Evolutionary conservation across 352 stramenopile genomes (phyloP), one percentile per base, ranked within the genome.

Genomic region (Pythium plurisporium): DNA sequence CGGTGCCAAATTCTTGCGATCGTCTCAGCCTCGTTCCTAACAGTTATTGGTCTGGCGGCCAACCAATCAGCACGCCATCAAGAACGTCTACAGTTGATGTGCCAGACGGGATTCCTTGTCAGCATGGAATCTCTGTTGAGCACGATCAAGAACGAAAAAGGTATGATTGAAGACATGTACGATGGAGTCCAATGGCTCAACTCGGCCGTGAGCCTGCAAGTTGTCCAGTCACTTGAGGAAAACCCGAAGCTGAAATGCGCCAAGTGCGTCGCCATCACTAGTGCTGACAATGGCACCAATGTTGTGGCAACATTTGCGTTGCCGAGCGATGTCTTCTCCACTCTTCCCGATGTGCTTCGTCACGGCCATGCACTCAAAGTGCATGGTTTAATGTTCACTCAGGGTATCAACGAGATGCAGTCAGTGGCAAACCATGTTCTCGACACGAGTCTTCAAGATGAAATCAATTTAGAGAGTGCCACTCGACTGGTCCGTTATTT

Each of bases 361-460:
- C 66, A 84, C 38, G 82, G 78, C 23, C 74, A 89, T 38, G 68
- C 72, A 0, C 73, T 95, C 20, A 93, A 92, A 46, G 58, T 95
- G 37, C 74, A 88, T 40, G 79, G 70, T 9, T 79, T 93, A 11
- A 70, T 95, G 68, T 95, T 95, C 66, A 93, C 85, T 6, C 85
- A 97, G 62, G 91, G 91, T 33, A 95, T 97, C 63, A 98, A 98
- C 55, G 91, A 97, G 63, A 95, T 94, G 86, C 89, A 97, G 64
- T 96, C 85, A 6, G 75, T 97, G 15, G 88, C 86, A 4, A 98
- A 98, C 55, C 75, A 87, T 41, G 78, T 91, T 48, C 45, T 89
- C 0, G 86, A 92, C 43, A 89, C 83, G 19, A 87, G 81, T 65
- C 61, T 95, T 15, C 83, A 95, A 61, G 82, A 95, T 38, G 86